Conservation (phyloP, 2,329 filamentous ascomycete genomes). For the Neonectria magnoliae region DNA sequence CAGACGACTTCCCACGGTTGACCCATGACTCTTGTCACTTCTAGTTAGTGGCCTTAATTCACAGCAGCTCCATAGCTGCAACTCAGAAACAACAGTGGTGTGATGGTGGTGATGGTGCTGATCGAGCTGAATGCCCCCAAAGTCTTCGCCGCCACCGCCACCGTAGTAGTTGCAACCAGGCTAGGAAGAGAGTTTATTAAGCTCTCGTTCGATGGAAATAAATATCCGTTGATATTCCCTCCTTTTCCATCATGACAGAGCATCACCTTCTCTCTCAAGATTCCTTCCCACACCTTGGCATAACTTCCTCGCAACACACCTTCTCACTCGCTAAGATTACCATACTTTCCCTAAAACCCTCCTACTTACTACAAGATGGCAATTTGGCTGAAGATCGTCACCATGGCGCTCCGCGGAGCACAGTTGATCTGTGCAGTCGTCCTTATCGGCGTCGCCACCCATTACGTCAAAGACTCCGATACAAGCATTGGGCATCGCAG, state of each 20-base stretch:
- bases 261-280: neutral
- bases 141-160: neutral
- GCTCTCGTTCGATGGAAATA: neutral
- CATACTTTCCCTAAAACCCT: neutral
- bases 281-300: too few species aligned
- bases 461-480: neutral
- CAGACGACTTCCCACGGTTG: too few species aligned
- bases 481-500: neutral
- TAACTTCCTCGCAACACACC: neutral
- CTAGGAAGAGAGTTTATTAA: neutral
- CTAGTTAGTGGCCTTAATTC: too few species aligned
- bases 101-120: neutral
- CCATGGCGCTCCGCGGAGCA: neutral
- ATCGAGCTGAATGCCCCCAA: neutral
- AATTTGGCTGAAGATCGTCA: conserved; percentile 3
- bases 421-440: conserved; percentile 10
- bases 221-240: neutral
- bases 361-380: neutral
- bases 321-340: neutral
- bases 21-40: too few species aligned
- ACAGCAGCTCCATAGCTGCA: neutral
- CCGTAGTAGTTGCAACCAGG: neutral
- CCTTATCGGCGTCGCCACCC: conserved; percentile 5
- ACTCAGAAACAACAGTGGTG: neutral
- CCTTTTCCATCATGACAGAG: neutral